Evolutionary conservation across 768 basidiomycete species (phyloP).

Genomic region (Tubosaeta sp.): DNA sequence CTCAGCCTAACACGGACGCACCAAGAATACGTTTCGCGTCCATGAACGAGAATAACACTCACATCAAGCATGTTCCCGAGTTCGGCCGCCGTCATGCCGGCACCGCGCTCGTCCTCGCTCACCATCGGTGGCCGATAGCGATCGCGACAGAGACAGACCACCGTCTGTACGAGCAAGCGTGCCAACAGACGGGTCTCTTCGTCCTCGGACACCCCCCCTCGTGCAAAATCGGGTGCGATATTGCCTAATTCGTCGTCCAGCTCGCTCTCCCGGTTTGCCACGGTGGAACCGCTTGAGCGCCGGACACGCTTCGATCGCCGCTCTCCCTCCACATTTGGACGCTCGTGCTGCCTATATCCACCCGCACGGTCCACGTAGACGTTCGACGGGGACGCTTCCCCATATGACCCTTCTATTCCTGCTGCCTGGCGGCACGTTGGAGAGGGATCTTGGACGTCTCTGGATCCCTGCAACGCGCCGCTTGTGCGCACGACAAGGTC

Average conservation of each 20-base stretch:
- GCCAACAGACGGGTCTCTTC: slow-evolving; percentile 15
- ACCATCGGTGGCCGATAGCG: slow-evolving; percentile 14
- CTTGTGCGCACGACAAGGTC: slow-evolving; percentile 13
- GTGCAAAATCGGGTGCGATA: slow-evolving; percentile 4
- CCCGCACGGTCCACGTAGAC: neutral
- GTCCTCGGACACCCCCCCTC: neutral
- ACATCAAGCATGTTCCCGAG: slow-evolving; percentile 32
- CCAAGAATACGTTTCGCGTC: neutral
- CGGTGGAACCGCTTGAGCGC: slow-evolving; percentile 11
- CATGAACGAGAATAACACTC: slow-evolving; percentile 12
- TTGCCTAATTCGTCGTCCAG: slow-evolving; percentile 13
- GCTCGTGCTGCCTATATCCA: slow-evolving; percentile 10
- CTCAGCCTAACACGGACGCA: neutral
- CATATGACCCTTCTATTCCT: slow-evolving; percentile 8
- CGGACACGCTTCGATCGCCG: slow-evolving; percentile 28
- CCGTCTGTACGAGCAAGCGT: slow-evolving; percentile 15
- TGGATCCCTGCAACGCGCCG: slow-evolving; percentile 13
- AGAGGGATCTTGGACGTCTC: neutral
- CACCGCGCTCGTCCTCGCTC: slow-evolving; percentile 4
- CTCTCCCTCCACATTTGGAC: slow-evolving; percentile 21
- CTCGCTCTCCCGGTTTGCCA: slow-evolving; percentile 5
- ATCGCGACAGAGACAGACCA: slow-evolving; percentile 22
- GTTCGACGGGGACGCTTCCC: slow-evolving; percentile 5
- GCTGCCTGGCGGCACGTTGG: neutral
- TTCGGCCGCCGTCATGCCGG: slow-evolving; percentile 27